Evolutionary conservation across 305 asterid genomes (phyloP).

Genomic region (Solanum hybrid): DNA sequence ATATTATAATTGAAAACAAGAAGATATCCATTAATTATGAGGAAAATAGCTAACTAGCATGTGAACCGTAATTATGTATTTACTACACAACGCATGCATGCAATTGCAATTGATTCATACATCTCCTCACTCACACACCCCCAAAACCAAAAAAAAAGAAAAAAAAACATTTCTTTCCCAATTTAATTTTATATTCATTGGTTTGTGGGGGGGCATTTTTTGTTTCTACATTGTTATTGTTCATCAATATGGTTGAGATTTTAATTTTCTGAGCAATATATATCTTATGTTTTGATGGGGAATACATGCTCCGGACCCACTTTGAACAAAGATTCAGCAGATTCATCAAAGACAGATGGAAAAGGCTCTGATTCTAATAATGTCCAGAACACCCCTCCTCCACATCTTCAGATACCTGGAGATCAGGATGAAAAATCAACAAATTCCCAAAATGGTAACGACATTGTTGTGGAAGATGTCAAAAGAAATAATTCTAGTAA

Average conservation of each 20-base stretch:
- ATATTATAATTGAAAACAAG: background rate
- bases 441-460: slow-evolving; percentile 13
- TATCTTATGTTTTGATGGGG: slow-evolving; percentile 42
- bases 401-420: slow-evolving; percentile 47
- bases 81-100: background rate
- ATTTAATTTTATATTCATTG: background rate
- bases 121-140: too few relatives aligned
- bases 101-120: background rate
- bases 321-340: slow-evolving; percentile 25
- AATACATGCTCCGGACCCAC: slow-evolving; percentile 56
- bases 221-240: background rate
- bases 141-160: too few relatives aligned
- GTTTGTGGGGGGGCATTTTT: background rate
- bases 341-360: slow-evolving; percentile 21
- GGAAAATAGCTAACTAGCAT: background rate
- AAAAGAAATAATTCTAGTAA: slow-evolving; percentile 19
- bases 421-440: slow-evolving; percentile 30
- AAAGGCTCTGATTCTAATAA: slow-evolving; percentile 4
- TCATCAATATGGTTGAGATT: background rate
- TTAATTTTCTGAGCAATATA: background rate
- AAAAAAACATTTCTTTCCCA: background rate
- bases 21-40: background rate
- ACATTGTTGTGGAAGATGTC: slow-evolving; percentile 1
- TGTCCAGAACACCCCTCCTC: slow-evolving; percentile 24
- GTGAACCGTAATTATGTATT: background rate